Evolutionary conservation across 2,329 filamentous ascomycete species (phyloP).

Genomic region (Colletotrichum higginsianum): DNA sequence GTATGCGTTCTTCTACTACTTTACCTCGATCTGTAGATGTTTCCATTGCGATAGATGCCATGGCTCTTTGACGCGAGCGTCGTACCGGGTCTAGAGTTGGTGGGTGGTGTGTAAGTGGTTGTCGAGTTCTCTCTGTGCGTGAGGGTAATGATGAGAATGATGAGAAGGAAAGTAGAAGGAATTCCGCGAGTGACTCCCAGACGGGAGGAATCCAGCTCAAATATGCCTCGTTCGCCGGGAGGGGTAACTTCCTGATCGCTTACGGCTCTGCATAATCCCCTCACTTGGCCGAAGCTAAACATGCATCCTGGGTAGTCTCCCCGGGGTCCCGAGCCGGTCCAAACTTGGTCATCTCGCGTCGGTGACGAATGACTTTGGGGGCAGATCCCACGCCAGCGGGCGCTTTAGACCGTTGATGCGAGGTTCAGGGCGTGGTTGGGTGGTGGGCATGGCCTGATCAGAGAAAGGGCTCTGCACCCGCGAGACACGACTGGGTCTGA

Average conservation of each 20-base stretch:
- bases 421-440: too few relatives aligned
- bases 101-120: background rate
- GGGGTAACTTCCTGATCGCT: conserved; percentile 20
- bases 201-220: background rate
- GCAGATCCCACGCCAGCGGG: background rate
- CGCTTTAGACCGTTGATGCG: background rate
- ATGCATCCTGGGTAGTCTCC: conserved; percentile 23
- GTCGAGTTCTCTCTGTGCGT: too few relatives aligned
- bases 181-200: rapidly evolving
- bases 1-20: conserved; percentile 61
- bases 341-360: conserved; percentile 16
- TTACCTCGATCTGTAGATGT: conserved; percentile 61
- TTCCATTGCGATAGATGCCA: conserved; percentile 51
- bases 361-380: background rate
- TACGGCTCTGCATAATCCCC: conserved; percentile 19
- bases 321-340: conserved; percentile 2
- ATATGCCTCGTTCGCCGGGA: conserved; percentile 19
- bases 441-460: background rate
- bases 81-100: conserved; percentile 25
- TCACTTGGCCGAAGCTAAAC: conserved; percentile 36
- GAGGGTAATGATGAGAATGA: too few relatives aligned
- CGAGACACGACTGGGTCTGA: background rate
- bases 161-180: background rate
- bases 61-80: conserved; percentile 44
- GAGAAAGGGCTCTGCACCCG: too few relatives aligned